Percentiles rank a stretch among this genome's conserved stretches.
phyloP scores from a whole-genome alignment of 2,329 filamentous ascomycete genomes.

The Alternaria sp. region DNA sequence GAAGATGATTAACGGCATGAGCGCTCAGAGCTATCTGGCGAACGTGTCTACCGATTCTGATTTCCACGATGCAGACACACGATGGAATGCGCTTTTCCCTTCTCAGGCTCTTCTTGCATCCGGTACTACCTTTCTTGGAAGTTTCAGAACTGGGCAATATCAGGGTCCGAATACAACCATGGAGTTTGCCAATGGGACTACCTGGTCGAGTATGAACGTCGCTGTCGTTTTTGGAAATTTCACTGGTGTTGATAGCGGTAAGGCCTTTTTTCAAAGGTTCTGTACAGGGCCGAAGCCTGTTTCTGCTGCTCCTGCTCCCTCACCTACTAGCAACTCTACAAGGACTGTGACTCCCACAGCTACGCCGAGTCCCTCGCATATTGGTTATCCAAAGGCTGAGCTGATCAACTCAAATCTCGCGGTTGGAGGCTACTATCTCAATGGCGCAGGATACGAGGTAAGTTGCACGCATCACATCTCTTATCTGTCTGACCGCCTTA shows the following conservation, averaged over 20 bases:
- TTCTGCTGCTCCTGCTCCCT: constrained; percentile 18
- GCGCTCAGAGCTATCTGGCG: constrained; percentile 44
- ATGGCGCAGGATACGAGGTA: constrained; percentile 50
- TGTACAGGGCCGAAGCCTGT: constrained; percentile 38
- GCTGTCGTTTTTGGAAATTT: constrained; percentile 45
- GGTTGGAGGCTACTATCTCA: constrained; percentile 58
- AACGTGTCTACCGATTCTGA: constrained; percentile 41
- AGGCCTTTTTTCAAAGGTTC: constrained; percentile 53
- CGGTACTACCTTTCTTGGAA: constrained; percentile 38
- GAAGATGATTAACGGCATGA: constrained; percentile 49
- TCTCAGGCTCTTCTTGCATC: constrained; percentile 44
- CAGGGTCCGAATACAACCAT: constrained; percentile 46
- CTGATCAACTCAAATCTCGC: constrained; percentile 46
- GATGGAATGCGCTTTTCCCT: constrained; percentile 53
- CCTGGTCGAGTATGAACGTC: constrained; percentile 39
- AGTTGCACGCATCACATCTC: constrained; percentile 19
- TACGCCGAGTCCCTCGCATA: constrained; percentile 39
- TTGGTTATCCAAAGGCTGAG: constrained; percentile 52
- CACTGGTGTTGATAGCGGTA: constrained; percentile 49
- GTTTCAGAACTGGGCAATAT: constrained; percentile 42
- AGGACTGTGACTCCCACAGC: constrained; percentile 21
- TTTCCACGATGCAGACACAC: constrained; percentile 52
- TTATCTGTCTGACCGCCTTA: constrained; percentile 49
- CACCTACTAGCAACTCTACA: constrained; percentile 23
- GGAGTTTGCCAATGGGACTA: constrained; percentile 50